Conservation (phyloP, 139 green algal species). For the Chlamydomonas schloesseri region DNA sequence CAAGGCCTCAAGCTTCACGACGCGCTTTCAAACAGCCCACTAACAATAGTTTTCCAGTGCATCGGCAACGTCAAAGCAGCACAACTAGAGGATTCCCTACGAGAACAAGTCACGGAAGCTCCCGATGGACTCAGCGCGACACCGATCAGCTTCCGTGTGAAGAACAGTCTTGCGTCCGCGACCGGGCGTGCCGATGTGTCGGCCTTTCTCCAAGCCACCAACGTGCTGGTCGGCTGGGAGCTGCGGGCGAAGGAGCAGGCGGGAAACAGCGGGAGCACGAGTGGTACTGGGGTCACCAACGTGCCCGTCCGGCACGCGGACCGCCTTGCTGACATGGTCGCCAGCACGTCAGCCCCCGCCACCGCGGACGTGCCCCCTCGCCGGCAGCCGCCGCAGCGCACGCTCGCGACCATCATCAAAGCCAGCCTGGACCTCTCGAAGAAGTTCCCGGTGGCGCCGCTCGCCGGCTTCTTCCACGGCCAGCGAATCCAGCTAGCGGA, state of each 20-base stretch:
- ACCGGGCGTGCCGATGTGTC: slow-evolving; percentile 23
- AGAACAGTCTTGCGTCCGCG: slow-evolving; percentile 33
- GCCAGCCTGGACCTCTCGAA: not conserved
- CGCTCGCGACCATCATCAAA: slow-evolving; percentile 13
- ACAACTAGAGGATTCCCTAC: slow-evolving; percentile 17
- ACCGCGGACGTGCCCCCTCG: not conserved
- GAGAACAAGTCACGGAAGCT: not conserved
- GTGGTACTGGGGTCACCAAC: not conserved
- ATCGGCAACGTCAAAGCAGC: slow-evolving; percentile 43
- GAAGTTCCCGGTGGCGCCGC: slow-evolving; percentile 15
- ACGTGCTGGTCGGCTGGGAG: slow-evolving; percentile 33
- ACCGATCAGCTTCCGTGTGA: slow-evolving; percentile 31
- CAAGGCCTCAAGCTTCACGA: slow-evolving; percentile 18
- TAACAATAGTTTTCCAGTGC: slow-evolving; percentile 39
- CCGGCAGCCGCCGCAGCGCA: slow-evolving; percentile 17
- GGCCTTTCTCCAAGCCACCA: slow-evolving; percentile 19
- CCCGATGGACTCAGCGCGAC: not conserved
- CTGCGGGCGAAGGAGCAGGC: not conserved
- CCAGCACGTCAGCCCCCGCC: not conserved
- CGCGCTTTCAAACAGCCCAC: slow-evolving; percentile 12
- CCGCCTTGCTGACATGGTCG: not conserved
- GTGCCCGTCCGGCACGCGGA: not conserved
- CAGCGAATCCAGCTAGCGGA: slow-evolving; percentile 6
- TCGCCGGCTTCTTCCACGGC: slow-evolving; percentile 39
- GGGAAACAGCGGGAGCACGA: not conserved